Evolutionary conservation across 331 rosid species (phyloP).

Genomic region (Phaseolus coccineus): DNA sequence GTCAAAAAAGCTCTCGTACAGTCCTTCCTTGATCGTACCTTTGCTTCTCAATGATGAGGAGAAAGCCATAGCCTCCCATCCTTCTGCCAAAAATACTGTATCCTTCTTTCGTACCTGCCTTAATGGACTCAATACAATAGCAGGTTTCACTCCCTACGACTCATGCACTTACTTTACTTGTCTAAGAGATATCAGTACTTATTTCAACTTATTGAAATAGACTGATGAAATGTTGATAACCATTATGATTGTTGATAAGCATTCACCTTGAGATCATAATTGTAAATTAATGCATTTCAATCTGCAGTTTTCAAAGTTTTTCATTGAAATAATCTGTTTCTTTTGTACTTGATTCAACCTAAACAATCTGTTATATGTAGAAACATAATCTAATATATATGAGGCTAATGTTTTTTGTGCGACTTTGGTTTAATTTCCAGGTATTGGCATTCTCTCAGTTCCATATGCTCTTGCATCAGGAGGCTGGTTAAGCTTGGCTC

Average conservation of each 20-base stretch:
- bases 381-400: neutral
- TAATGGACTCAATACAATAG: constrained; percentile 72
- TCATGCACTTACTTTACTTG: neutral
- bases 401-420: neutral
- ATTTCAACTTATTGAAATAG: too few relatives aligned
- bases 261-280: too few relatives aligned
- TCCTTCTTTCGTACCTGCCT: constrained; percentile 60
- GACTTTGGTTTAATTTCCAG: constrained; percentile 49
- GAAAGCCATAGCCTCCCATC: constrained; percentile 31
- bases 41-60: constrained; percentile 54
- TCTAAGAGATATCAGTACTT: too few relatives aligned
- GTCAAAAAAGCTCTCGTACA: constrained; percentile 36
- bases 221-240: too few relatives aligned
- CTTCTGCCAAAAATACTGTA: constrained; percentile 16
- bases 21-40: constrained; percentile 51
- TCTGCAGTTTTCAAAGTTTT: too few relatives aligned
- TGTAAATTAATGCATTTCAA: too few relatives aligned
- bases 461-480: constrained; percentile 91
- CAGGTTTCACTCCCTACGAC: constrained; percentile 56
- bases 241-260: too few relatives aligned
- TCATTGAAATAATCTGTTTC: neutral
- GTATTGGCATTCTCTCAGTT: constrained; percentile 84
- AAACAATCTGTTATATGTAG: too few relatives aligned
- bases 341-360: neutral
- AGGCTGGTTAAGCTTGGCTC: constrained; percentile 61